These are phyloP conservation scores for Schizonepeta tenuifolia DNA, from an alignment of 257 asterid genomes.

Conservation along the genomic window DNA sequence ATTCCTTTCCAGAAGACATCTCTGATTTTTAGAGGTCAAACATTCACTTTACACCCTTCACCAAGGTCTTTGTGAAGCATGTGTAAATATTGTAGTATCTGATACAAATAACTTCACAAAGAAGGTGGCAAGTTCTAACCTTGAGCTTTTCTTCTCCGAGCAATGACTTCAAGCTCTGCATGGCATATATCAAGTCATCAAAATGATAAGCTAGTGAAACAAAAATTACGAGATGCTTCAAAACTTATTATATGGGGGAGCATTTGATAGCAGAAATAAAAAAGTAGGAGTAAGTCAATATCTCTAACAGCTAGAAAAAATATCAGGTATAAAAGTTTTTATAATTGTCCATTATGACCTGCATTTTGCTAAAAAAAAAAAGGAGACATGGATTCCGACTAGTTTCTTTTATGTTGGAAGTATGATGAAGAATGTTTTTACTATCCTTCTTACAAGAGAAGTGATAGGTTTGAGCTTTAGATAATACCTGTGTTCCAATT, in stretches of 20 bases:
- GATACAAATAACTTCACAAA: slow-evolving; percentile 24
- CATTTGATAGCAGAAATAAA: neutral
- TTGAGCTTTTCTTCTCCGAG: slow-evolving; percentile 94
- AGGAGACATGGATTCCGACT: neutral
- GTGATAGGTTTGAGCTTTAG: slow-evolving; percentile 1
- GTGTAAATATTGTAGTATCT: neutral
- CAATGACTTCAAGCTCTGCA: slow-evolving; percentile 85
- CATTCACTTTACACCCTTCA: slow-evolving; percentile 6
- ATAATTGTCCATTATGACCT: neutral
- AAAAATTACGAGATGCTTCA: neutral
- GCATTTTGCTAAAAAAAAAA: neutral
- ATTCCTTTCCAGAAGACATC: slow-evolving; percentile 9
- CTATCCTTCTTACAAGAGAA: slow-evolving; percentile 4
- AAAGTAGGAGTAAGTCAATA: neutral
- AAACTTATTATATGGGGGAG: neutral
- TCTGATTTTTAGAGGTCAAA: slow-evolving; percentile 18
- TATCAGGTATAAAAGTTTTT: neutral
- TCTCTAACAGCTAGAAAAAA: slow-evolving; percentile 16
- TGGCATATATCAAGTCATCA: slow-evolving; percentile 30
- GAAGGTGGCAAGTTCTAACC: slow-evolving; percentile 47
- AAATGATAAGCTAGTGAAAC: slow-evolving; percentile 24
- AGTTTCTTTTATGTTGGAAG: slow-evolving; percentile 18
- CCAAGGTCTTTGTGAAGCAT: slow-evolving; percentile 2
- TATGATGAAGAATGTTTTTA: slow-evolving; percentile 8
- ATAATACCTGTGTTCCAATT: slow-evolving; percentile 76